Evolutionary conservation across 441 rosid genomes (phyloP).

Genomic region (Viola pubescens): DNA sequence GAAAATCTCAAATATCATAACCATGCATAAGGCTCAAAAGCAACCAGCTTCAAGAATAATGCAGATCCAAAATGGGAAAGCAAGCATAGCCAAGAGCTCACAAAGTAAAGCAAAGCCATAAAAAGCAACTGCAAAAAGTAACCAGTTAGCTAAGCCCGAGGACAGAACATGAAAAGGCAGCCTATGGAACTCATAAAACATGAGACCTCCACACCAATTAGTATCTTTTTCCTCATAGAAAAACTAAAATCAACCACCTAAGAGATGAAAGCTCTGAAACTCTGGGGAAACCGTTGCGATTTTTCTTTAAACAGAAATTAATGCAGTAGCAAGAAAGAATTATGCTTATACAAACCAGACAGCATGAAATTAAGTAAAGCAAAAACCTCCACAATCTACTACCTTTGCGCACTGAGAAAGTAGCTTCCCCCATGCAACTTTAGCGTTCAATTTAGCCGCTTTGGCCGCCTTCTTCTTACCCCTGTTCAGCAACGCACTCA

Average conservation of each 20-base stretch:
- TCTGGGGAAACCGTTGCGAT: no score
- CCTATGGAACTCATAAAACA: no score
- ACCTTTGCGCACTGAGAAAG: conserved; percentile 88
- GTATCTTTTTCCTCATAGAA: no score
- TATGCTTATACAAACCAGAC: not conserved
- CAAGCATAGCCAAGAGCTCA: no score
- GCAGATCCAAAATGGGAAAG: not conserved
- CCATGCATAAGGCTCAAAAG: not conserved
- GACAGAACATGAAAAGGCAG: no score
- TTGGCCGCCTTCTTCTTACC: conserved; percentile 46
- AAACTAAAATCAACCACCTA: no score
- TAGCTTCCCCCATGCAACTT: conserved; percentile 82
- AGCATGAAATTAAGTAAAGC: not conserved
- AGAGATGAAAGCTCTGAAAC: no score
- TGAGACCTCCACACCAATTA: no score
- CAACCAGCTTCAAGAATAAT: not conserved
- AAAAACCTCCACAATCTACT: conserved; percentile 1
- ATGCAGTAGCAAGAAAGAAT: not conserved
- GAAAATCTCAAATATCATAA: not conserved
- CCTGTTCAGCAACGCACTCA: conserved; percentile 20
- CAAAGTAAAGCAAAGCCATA: no score
- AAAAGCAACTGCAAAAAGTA: no score
- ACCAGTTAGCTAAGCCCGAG: no score
- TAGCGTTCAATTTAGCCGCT: conserved; percentile 34
- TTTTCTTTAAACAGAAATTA: no score